phyloP scores from a whole-genome alignment of 2,329 filamentous ascomycete genomes.

The Hypocrella siamensis region DNA sequence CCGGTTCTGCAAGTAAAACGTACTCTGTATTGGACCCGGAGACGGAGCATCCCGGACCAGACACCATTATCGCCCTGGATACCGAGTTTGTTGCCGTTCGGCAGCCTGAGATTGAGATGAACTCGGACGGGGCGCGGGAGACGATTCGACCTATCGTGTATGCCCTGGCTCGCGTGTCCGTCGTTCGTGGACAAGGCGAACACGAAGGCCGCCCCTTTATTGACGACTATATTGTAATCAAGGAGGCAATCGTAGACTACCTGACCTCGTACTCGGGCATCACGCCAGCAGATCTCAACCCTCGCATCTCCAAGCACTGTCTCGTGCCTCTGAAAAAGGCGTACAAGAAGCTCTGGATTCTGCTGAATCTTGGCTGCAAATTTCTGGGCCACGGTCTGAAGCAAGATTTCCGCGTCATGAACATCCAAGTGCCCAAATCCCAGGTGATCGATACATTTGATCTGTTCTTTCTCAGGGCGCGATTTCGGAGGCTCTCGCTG shows the following conservation, averaged over 20 bases:
- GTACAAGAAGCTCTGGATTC: constrained; percentile 96
- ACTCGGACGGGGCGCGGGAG: constrained; percentile 81
- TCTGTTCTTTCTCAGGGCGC: constrained; percentile 68
- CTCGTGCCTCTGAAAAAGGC: constrained; percentile 78
- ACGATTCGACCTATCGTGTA: constrained; percentile 85
- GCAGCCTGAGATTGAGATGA: constrained; percentile 89
- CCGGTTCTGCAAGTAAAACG: constrained; percentile 24
- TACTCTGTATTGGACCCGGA: constrained; percentile 42
- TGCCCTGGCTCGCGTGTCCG: constrained; percentile 83
- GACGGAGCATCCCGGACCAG: constrained; percentile 51
- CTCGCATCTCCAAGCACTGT: constrained; percentile 61
- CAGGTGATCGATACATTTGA: constrained; percentile 94
- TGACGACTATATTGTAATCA: constrained; percentile 90
- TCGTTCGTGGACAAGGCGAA: constrained; percentile 65
- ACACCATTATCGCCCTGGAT: constrained; percentile 75
- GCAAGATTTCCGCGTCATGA: constrained; percentile 95
- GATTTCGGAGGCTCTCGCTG: constrained; percentile 74
- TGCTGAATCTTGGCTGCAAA: constrained; percentile 83
- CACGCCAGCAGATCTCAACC: constrained; percentile 68
- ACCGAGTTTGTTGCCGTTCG: constrained; percentile 92
- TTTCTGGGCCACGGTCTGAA: constrained; percentile 90
- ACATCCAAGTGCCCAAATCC: constrained; percentile 80
- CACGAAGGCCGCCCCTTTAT: constrained; percentile 79
- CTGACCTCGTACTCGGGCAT: constrained; percentile 91
- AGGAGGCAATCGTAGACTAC: constrained; percentile 87